Conservation (phyloP, 2,329 filamentous ascomycete genomes). For the Pyricularia pennisetigena region DNA sequence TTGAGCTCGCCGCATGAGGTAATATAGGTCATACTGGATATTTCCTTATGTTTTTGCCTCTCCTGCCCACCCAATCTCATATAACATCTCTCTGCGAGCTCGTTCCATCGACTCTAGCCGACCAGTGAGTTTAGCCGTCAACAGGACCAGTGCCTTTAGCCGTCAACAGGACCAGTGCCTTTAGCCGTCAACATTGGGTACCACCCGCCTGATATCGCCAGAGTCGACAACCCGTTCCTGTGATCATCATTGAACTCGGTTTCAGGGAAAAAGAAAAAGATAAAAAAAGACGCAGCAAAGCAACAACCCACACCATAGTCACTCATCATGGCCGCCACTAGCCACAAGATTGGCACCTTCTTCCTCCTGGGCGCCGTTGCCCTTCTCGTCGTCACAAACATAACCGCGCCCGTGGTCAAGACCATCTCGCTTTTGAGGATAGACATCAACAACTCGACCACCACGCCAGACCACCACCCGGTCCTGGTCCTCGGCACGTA, state of each 20-base stretch:
- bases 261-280: too few species aligned
- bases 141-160: too few species aligned
- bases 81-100: too few species aligned
- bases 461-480: constrained; percentile 15
- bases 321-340: constrained; percentile 34
- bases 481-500: constrained; percentile 47
- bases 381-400: constrained; percentile 46
- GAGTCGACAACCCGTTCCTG: too few species aligned
- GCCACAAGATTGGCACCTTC: constrained; percentile 47
- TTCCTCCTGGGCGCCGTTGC: constrained; percentile 44
- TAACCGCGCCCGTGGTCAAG: constrained; percentile 49
- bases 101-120: too few species aligned
- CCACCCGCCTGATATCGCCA: too few species aligned
- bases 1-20: neutral
- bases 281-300: too few species aligned
- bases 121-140: too few species aligned
- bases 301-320: neutral
- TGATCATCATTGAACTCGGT: too few species aligned
- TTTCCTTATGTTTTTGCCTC: neutral
- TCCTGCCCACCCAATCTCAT: too few species aligned
- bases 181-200: too few species aligned
- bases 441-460: constrained; percentile 27
- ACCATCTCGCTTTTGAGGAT: constrained; percentile 44
- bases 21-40: neutral
- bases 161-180: too few species aligned